These are phyloP conservation scores for Colletotrichum truncatum DNA, from an alignment of 2,329 filamentous ascomycete genomes.

Conservation along the genomic window DNA sequence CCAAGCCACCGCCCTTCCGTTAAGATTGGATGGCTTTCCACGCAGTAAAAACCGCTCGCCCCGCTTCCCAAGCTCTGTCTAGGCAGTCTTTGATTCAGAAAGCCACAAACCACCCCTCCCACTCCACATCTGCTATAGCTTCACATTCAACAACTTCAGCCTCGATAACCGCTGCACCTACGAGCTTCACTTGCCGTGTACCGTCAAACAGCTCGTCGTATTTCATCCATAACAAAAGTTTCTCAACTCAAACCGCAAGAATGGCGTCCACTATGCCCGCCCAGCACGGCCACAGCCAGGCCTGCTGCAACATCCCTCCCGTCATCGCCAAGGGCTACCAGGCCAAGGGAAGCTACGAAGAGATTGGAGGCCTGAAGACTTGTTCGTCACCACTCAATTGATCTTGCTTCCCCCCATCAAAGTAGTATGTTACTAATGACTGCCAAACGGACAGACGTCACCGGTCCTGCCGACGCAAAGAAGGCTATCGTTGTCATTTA, in stretches of 20 bases:
- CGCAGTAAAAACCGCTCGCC: conserved; percentile 10
- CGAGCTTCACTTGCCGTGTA: not conserved
- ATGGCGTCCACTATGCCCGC: conserved; percentile 60
- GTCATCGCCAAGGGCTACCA: conserved; percentile 65
- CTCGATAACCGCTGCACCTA: not conserved
- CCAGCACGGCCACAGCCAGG: conserved; percentile 61
- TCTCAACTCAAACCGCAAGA: conserved; percentile 18
- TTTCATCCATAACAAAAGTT: not conserved
- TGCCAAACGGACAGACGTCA: conserved; percentile 50
- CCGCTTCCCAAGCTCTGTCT: conserved; percentile 17
- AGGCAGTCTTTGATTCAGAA: not conserved
- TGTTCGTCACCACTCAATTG: conserved; percentile 40
- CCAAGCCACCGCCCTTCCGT: not conserved
- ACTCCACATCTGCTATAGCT: not conserved
- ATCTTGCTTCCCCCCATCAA: accelerated
- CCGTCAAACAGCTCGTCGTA: not conserved
- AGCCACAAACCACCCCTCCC: not conserved
- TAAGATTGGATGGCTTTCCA: conserved; percentile 12
- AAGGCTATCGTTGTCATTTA: conserved; percentile 71
- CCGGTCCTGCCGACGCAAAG: conserved; percentile 54
- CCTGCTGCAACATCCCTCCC: conserved; percentile 68
- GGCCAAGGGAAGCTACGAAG: conserved; percentile 64
- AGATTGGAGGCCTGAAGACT: conserved; percentile 64
- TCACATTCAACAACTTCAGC: conserved; percentile 6
- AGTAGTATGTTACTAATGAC: not conserved